A percentile compares a stretch with the other conserved stretches of the same genome.
Evolutionary conservation across 805 yeast species (phyloP).

Genomic region (Candida silvatica): DNA sequence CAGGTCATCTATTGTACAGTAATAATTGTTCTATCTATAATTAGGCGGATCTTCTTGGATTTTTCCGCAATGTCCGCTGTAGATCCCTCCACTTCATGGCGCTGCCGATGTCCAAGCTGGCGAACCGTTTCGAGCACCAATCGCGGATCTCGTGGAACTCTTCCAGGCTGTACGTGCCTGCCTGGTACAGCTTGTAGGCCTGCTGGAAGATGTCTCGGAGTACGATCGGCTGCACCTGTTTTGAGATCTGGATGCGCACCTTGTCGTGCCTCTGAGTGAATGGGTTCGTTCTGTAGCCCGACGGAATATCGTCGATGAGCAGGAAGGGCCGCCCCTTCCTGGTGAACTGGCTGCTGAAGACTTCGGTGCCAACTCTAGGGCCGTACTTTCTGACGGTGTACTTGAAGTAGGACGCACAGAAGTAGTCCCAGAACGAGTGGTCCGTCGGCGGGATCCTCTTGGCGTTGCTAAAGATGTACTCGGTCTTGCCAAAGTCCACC

Average conservation of each 20-base stretch:
- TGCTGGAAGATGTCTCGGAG: conserved; percentile 21
- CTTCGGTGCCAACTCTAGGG: too few relatives aligned
- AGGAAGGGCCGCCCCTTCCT: too few relatives aligned
- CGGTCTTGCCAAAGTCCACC: conserved; percentile 19
- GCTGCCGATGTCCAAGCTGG: conserved; percentile 8
- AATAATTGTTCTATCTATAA: too few relatives aligned
- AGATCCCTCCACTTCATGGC: too few relatives aligned
- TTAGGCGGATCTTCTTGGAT: too few relatives aligned
- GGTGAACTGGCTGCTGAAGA: too few relatives aligned
- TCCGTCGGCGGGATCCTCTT: conserved; percentile 2
- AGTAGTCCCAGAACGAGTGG: conserved; percentile 22
- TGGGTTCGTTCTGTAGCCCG: conserved; percentile 18
- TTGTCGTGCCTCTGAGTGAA: conserved; percentile 17
- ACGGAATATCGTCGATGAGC: too few relatives aligned
- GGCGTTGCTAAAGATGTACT: conserved; percentile 15
- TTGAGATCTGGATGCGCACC: conserved; percentile 13
- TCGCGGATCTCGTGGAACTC: conserved; percentile 10
- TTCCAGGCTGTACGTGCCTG: too few relatives aligned
- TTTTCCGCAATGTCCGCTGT: too few relatives aligned
- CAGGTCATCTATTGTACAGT: too few relatives aligned
- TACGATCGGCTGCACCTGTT: conserved; percentile 10
- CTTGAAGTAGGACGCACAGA: conserved; percentile 23
- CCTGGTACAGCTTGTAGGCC: conserved; percentile 12
- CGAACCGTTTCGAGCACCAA: conserved; percentile 17
- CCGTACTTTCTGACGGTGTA: conserved; percentile 19